Evolutionary conservation across 1,284 basidiomycete genomes (phyloP), one percentile per base, ranked within the genome.

Genomic region (Ceratobasidium sp.): DNA sequence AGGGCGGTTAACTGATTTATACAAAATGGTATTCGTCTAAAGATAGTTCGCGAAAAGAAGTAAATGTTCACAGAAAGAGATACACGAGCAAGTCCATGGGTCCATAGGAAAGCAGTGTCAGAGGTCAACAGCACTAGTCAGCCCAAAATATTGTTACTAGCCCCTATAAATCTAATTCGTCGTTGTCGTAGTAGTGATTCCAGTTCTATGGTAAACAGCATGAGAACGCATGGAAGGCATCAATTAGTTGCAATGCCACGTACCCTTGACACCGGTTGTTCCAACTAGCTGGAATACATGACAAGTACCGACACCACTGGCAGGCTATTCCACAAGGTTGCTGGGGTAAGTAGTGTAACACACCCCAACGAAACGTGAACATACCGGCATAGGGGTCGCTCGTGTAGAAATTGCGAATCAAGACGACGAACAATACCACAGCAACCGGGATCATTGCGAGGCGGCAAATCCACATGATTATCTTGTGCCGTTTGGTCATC

Each of bases 381-480:
- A 24, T 80, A 92, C 93, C 91, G 56, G 90, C 89, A 80, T 91
- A 92, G 19, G 94, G 94, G 80, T 95, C 88, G 50, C 89, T 89
- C 2, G 89, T 95, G 81, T 97, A 98, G 82, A 99, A 98, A 83
- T 99, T 98, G 77, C 90, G 87, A 41, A 89, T 88, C 47, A 98
- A 86, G 2, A 96, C 86, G 29, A 96, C 92, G 78, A 93, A 97
- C 41, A 97, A 87, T 33, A 97, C 84, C 27, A 97, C 82, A 2
- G 91, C 88, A 51, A 97, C 78, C 0, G 91, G 91, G 41, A 95
- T 85, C 0, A 94, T 93, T 41, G 90, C 83, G 17, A 94, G 78
- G 72, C 97, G 89, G 79, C 93, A 88, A 45, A 79, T 84, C 90
- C 93, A 95, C 78, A 93, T 89, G 59, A 94, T 87, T n/a, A 88